A percentile compares a stretch with the other conserved stretches of the same genome.
Evolutionary conservation across 352 stramenopile species (phyloP).

Genomic region (Globisporangium takayamanum): DNA sequence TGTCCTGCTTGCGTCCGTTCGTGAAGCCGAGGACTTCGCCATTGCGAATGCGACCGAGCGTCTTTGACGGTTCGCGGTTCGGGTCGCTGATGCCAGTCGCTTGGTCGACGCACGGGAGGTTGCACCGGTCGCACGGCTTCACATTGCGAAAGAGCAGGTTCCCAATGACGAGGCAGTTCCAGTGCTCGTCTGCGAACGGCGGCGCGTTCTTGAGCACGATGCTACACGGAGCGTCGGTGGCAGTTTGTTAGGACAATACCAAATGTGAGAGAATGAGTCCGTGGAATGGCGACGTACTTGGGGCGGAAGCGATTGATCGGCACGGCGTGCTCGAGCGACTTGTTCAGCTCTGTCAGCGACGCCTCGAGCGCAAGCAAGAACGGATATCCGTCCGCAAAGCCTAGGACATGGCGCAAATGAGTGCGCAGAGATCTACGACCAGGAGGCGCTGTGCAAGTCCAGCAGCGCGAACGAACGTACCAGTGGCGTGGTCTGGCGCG

Average conservation of each 20-base stretch:
- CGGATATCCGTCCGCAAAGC: slow-evolving; percentile 76
- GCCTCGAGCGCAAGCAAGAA: slow-evolving; percentile 57
- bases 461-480: slow-evolving; percentile 7
- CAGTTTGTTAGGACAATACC: neutral
- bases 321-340: slow-evolving; percentile 39
- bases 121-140: slow-evolving; percentile 68
- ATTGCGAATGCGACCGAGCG: slow-evolving; percentile 49
- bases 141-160: slow-evolving; percentile 61
- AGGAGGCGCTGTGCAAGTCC: neutral
- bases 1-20: slow-evolving; percentile 36
- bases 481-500: slow-evolving; percentile 44
- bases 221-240: slow-evolving; percentile 3
- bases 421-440: neutral
- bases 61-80: slow-evolving; percentile 40
- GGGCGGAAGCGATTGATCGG: slow-evolving; percentile 79
- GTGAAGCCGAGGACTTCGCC: slow-evolving; percentile 54
- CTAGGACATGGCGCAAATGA: slow-evolving; percentile 7
- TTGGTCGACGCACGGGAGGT: slow-evolving; percentile 71
- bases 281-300: slow-evolving; percentile 36
- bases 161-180: slow-evolving; percentile 56
- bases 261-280: neutral
- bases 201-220: slow-evolving; percentile 66
- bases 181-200: slow-evolving; percentile 70
- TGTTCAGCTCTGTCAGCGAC: slow-evolving; percentile 60
- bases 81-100: slow-evolving; percentile 43